Evolutionary conservation across 2,329 filamentous ascomycete genomes (phyloP).

Genomic region (Botrytis elliptica): DNA sequence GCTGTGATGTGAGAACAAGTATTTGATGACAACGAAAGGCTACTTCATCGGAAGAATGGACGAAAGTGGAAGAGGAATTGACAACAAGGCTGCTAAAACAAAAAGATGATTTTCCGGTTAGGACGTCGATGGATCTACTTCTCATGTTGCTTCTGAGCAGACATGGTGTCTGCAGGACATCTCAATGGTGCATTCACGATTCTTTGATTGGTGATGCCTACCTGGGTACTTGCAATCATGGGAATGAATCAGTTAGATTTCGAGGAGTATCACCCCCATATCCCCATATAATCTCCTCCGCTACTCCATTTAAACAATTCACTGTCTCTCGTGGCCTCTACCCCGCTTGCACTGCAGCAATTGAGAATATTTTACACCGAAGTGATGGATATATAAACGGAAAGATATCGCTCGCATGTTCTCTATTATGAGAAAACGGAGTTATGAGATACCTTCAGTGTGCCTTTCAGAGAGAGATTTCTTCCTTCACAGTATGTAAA

Average conservation of each 20-base stretch:
- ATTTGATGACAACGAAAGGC: neutral
- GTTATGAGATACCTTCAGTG: too few relatives aligned
- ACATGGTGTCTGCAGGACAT: neutral
- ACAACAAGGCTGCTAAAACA: fast-evolving
- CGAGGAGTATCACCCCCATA: neutral
- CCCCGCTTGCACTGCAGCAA: neutral
- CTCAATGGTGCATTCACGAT: too few relatives aligned
- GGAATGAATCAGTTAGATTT: too few relatives aligned
- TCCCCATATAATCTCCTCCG: neutral
- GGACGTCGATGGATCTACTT: fast-evolving
- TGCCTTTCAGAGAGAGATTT: too few relatives aligned
- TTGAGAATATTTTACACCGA: neutral
- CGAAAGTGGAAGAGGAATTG: neutral
- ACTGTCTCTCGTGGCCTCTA: neutral
- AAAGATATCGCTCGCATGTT: neutral
- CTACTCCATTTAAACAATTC: neutral
- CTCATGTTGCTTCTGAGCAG: neutral
- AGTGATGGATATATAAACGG: neutral
- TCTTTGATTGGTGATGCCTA: neutral
- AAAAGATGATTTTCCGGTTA: neutral
- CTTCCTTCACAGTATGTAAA: fast-evolving
- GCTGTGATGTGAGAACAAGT: neutral
- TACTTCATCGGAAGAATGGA: neutral
- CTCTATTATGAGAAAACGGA: neutral
- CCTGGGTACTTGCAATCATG: neutral